phyloP scores from a whole-genome alignment of 2,329 filamentous ascomycete genomes.

The Venturia aucupariae region DNA sequence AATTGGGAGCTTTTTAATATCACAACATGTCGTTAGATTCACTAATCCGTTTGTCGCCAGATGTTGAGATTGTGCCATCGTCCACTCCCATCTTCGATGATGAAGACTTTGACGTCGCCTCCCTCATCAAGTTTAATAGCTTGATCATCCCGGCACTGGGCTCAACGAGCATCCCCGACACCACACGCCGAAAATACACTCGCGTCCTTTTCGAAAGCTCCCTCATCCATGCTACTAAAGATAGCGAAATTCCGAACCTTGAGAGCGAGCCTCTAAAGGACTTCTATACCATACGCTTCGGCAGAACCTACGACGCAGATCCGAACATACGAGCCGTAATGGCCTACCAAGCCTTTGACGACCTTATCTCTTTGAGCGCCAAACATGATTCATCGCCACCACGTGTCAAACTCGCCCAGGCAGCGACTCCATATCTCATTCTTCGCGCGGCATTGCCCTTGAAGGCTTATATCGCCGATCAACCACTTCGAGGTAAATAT shows the following conservation, averaged over 20 bases:
- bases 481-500: slow-evolving; percentile 67
- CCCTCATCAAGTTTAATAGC: slow-evolving; percentile 59
- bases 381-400: slow-evolving; percentile 36
- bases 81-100: slow-evolving; percentile 44
- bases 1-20: too few relatives aligned
- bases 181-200: slow-evolving; percentile 59
- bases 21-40: too few relatives aligned
- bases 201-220: slow-evolving; percentile 73
- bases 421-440: slow-evolving; percentile 71
- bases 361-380: slow-evolving; percentile 51
- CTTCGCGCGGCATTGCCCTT: slow-evolving; percentile 71
- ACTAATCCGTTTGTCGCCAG: background rate
- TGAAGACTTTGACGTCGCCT: slow-evolving; percentile 69
- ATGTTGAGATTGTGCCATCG: slow-evolving; percentile 21
- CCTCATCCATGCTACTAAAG: slow-evolving; percentile 64
- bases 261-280: slow-evolving; percentile 46
- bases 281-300: slow-evolving; percentile 57
- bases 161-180: slow-evolving; percentile 53
- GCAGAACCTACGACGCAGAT: slow-evolving; percentile 60
- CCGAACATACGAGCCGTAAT: slow-evolving; percentile 61
- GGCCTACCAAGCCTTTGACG: slow-evolving; percentile 70
- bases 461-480: slow-evolving; percentile 81
- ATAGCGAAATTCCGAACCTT: slow-evolving; percentile 47
- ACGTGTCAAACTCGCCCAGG: slow-evolving; percentile 58
- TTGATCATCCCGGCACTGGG: slow-evolving; percentile 70